phyloP scores from a whole-genome alignment of 2,329 filamentous ascomycete species.

The Chrysoporthe puriensis region DNA sequence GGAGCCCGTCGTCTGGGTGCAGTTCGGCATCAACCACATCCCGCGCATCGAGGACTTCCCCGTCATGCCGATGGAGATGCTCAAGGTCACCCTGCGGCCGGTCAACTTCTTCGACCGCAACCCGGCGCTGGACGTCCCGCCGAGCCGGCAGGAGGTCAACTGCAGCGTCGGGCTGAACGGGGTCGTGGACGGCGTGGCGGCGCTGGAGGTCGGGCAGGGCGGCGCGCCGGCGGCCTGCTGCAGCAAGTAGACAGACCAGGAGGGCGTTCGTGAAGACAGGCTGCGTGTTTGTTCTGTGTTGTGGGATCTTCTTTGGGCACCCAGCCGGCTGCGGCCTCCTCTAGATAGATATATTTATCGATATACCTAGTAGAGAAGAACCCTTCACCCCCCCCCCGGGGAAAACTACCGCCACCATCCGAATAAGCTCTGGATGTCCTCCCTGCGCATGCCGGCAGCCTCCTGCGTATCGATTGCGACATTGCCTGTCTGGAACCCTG shows the following conservation, averaged over 20 bases:
- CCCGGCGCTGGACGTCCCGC: slow-evolving; percentile 54
- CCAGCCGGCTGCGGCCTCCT: background rate
- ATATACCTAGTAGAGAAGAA: background rate
- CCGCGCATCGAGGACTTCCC: slow-evolving; percentile 69
- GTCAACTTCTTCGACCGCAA: slow-evolving; percentile 58
- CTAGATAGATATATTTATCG: background rate
- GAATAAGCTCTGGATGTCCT: too few relatives aligned
- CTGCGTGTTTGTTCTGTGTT: too few relatives aligned
- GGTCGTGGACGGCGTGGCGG: slow-evolving; percentile 22
- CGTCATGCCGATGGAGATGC: slow-evolving; percentile 66
- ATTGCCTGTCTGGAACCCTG: too few relatives aligned
- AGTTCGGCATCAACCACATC: slow-evolving; percentile 61
- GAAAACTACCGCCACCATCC: too few relatives aligned
- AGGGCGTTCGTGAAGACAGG: too few relatives aligned
- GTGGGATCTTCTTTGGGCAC: too few relatives aligned
- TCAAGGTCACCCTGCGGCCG: slow-evolving; percentile 53
- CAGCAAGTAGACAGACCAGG: background rate
- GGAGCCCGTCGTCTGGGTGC: slow-evolving; percentile 56
- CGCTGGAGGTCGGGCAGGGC: slow-evolving; percentile 24
- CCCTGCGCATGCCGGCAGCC: too few relatives aligned
- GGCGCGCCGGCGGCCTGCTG: slow-evolving; percentile 17
- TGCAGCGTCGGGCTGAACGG: slow-evolving; percentile 39
- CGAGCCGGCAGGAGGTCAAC: slow-evolving; percentile 48
- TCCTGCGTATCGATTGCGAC: too few relatives aligned
- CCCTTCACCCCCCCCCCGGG: too few relatives aligned